Base-by-base conservation (phyloP, 2,329 filamentous ascomycete genomes). In the Hawksworthiomyces lignivorus region DNA sequence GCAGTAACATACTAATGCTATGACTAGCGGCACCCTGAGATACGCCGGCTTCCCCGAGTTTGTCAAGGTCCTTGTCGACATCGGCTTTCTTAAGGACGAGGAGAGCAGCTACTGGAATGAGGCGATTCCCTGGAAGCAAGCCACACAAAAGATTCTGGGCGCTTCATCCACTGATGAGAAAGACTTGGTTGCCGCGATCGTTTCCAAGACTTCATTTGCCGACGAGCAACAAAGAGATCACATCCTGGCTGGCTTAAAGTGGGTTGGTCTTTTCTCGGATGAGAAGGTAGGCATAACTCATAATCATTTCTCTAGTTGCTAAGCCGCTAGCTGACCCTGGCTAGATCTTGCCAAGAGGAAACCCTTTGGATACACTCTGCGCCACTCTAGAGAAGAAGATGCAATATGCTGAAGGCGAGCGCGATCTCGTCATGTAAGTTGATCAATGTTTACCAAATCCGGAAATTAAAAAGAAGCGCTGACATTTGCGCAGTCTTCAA, bases 41-140 rank as follows among this genome's bases (percentile, higher is more conserved):
- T 97, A 92, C 70, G 73, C 78, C 52, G 88, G 90, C 33, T 95
- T 95, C 76, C 88, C 89, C 3, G 78, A 94, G 62, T 90, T 96
- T 64, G 77, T 96, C 68, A 84, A 83, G 60, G 77, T 82, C 20
- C 79, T 97, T 10, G 87, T 94, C 47, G 84, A 96, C 60, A 84
- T 89, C 47, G 88, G 87, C 51, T 95, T 96, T 77, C 75, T 97
- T 36, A 77, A 72, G 42, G 87, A 94, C 45, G 75, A 79, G 31
- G 67, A 75, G 50, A 67, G 77, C 47, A 72, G 77, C 53, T 75
- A 71, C 65, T 74, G 89, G 56, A 81, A 81, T 58, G 63, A 75
- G 50, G 68, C 81, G 21, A 74, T 84, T 39, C 56, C 83, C 44
- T 97, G 89, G 90, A 87, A 84, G 61, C 84, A 94, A 52, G 87